Base-by-base conservation (phyloP, 78 protist species). In the Polysphondylium violaceum region DNA sequence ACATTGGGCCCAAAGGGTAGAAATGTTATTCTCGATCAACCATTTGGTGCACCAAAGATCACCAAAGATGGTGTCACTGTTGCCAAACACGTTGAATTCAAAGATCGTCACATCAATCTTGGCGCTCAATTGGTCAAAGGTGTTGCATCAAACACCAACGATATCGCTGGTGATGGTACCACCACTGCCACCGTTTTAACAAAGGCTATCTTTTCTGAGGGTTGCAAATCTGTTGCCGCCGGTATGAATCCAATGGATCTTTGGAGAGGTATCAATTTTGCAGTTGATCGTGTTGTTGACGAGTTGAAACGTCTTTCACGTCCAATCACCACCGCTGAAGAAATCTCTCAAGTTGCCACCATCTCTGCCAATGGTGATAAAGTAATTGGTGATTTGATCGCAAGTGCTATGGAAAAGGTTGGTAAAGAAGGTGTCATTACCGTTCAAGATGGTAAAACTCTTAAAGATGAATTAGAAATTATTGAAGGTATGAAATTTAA, bases 11-110 rank as follows among this genome's bases (percentile, higher is more conserved):
- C 99, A 79, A 98, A 96, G 96, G 99, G 99, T 33, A 96, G 99
- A 81, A 99, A 98, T 51, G 99, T 98, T 12, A 78, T 97, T 31
- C 53, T 99, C 12, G 99, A 98, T 71, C 99, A 98, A 86, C 27
- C 96, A 58, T 99, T 68, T 75, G 99, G 99, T 40, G 69, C 96
- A 11, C 99, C 99, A 38, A 95, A 97, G 93, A 99, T 99, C 98
- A 99, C 99, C 83, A 99, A 99, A 97, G 99, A 99, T 71, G 99
- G 99, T 85, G 99, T 99, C 71, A 98, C 99, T 7, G 99, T 99
- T 4, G 99, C 99, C 71, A 98, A 97, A 96, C 67, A 79, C 76
- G 92, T 99, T 64, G 99, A 99, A 79, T 97, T 99, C 87, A 33
- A 51, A 61, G 98, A 98, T 92, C 72, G 76, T 65, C 88, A 31